These are phyloP conservation scores for Blastocystis sp. DNA, from an alignment of 352 stramenopile genomes.

Conservation along the genomic window DNA sequence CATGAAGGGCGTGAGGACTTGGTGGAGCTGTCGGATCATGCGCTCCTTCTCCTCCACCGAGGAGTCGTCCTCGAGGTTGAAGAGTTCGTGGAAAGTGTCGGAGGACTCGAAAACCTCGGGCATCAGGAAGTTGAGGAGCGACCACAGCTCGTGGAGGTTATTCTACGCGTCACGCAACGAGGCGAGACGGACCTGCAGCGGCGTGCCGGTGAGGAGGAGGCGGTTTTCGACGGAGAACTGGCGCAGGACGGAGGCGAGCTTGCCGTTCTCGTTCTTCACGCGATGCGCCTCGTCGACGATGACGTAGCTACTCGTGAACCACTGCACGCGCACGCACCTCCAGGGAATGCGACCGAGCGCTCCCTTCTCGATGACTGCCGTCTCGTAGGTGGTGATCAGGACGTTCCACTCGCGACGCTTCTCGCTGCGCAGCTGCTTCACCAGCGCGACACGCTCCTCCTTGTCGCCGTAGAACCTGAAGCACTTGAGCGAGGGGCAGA, in stretches of 20 bases:
- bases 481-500: conserved; percentile 89
- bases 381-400: conserved; percentile 96
- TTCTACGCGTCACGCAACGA: conserved; percentile 85
- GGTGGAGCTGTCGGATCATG: conserved; percentile 85
- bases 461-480: conserved; percentile 95
- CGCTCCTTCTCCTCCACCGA: conserved; percentile 49
- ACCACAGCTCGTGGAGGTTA: conserved; percentile 95
- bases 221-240: conserved; percentile 74
- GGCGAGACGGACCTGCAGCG: conserved; percentile 83
- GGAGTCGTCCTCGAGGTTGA: conserved; percentile 76
- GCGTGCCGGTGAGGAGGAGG: conserved; percentile 84
- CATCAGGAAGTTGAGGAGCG: conserved; percentile 94
- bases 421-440: conserved; percentile 70
- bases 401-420: conserved; percentile 77
- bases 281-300: conserved; percentile 95
- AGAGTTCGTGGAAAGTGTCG: conserved; percentile 90
- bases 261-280: conserved; percentile 87
- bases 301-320: conserved; percentile 81
- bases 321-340: conserved; percentile 1
- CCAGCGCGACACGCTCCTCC: conserved; percentile 86
- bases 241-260: conserved; percentile 74
- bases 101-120: conserved; percentile 95
- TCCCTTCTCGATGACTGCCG: conserved; percentile 90
- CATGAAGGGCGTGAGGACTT: conserved; percentile 95
- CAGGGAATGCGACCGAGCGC: conserved; percentile 83